phyloP scores from a whole-genome alignment of 1,284 basidiomycete species.

The Quambalaria eucalypti region DNA sequence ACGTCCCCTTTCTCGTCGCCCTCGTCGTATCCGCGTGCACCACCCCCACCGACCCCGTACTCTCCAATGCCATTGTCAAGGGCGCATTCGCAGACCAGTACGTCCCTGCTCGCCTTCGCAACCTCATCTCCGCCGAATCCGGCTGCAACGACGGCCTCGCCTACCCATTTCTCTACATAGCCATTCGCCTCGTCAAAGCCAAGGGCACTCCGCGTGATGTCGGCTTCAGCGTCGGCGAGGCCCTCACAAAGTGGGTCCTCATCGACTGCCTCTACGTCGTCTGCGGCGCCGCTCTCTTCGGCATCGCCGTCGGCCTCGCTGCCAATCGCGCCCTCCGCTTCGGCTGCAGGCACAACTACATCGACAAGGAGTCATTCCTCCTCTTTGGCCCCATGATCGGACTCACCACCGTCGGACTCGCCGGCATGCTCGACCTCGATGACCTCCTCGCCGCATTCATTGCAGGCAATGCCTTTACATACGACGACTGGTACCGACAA shows the following conservation, averaged over 20 bases:
- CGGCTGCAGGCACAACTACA: conserved; percentile 24
- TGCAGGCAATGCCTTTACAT: conserved; percentile 30
- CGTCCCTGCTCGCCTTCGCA: conserved; percentile 30
- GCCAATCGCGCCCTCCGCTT: conserved; percentile 22
- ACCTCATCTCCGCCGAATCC: conserved; percentile 36
- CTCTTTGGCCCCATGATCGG: conserved; percentile 31
- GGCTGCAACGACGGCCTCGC: conserved; percentile 38
- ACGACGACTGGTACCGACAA: conserved; percentile 38
- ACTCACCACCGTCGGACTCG: conserved; percentile 29
- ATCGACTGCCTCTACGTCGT: conserved; percentile 25
- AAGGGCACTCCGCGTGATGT: no score
- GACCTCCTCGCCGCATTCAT: conserved; percentile 36
- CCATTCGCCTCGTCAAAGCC: conserved; percentile 24
- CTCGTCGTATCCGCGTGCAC: conserved; percentile 26
- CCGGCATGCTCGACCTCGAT: conserved; percentile 26
- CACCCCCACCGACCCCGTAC: conserved; percentile 30
- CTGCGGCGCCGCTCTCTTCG: conserved; percentile 17
- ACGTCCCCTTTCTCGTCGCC: conserved; percentile 22
- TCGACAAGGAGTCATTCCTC: conserved; percentile 38
- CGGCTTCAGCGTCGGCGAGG: no score
- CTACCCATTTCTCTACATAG: conserved; percentile 32
- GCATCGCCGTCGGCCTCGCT: conserved; percentile 24
- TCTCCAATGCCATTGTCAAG: conserved; percentile 35
- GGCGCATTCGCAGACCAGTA: conserved; percentile 39
- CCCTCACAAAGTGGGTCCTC: conserved; percentile 21